A percentile compares a stretch with the other conserved stretches of the same genome.
Evolutionary conservation across 371 early-diverging fungal genomes (phyloP).

Genomic region (Choanephora cucurbitarum): DNA sequence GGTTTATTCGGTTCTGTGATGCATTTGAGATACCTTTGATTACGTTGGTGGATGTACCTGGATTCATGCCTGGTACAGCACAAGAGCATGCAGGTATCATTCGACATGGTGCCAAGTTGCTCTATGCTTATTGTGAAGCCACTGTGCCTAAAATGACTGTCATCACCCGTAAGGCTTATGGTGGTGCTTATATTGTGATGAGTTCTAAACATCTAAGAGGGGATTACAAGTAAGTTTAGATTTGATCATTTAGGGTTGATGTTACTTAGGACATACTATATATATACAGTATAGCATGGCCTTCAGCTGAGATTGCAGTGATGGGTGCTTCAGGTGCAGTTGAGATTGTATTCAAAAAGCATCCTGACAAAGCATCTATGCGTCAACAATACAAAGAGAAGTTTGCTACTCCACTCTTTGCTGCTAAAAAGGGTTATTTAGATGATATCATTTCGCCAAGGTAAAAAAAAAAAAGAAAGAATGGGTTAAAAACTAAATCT

Average conservation of each 20-base stretch:
- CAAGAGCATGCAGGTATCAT: constrained; percentile 98
- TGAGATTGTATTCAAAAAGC: constrained; percentile 91
- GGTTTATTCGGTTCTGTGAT: constrained; percentile 96
- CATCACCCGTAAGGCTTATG: constrained; percentile 96
- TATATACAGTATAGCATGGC: constrained; percentile 90
- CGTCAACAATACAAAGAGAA: constrained; percentile 88
- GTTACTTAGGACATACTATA: too few species aligned
- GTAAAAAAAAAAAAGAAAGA: constrained; percentile 12
- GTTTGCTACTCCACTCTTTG: constrained; percentile 95
- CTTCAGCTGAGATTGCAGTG: constrained; percentile 96
- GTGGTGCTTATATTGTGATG: constrained; percentile 99
- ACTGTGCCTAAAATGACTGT: constrained; percentile 97
- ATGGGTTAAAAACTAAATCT: background rate
- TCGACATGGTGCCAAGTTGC: constrained; percentile 95
- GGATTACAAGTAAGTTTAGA: constrained; percentile 69
- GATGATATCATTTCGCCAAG: constrained; percentile 93
- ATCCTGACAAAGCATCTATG: constrained; percentile 68
- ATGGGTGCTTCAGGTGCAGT: constrained; percentile 98
- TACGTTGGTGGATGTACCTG: constrained; percentile 97
- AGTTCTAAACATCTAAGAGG: constrained; percentile 94
- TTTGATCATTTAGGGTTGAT: too few species aligned
- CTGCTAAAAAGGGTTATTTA: constrained; percentile 93
- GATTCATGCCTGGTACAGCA: constrained; percentile 93
- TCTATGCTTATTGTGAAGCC: constrained; percentile 97
- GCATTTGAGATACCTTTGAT: constrained; percentile 94